These are phyloP conservation scores for Penicillium lividum DNA, from an alignment of 495 filamentous ascomycete genomes.

Conservation along the genomic window DNA sequence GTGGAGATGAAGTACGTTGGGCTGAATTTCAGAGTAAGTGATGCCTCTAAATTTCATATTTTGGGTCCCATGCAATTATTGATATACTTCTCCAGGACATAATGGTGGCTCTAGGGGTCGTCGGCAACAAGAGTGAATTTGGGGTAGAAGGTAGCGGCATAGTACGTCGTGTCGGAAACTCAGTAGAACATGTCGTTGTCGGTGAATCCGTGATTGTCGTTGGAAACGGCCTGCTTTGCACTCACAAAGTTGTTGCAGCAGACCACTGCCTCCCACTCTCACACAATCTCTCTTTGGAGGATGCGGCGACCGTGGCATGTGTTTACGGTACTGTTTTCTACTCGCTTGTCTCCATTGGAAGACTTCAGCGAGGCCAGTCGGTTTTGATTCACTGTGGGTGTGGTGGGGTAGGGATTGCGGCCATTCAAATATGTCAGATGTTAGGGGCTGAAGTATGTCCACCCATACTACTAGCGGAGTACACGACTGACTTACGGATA, in stretches of 20 bases:
- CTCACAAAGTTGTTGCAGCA: conserved; percentile 1
- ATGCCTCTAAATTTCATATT: too few species aligned
- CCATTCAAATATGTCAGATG: conserved; percentile 24
- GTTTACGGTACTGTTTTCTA: conserved; percentile 34
- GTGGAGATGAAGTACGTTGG: conserved; percentile 43
- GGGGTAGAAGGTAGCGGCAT: too few species aligned
- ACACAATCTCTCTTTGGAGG: conserved; percentile 26
- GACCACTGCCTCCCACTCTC: conserved; percentile 15
- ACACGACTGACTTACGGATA: conserved; percentile 14
- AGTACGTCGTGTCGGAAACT: too few species aligned
- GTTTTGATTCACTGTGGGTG: conserved; percentile 22
- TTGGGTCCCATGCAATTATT: too few species aligned
- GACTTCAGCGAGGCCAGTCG: conserved; percentile 16
- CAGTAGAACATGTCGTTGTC: too few species aligned
- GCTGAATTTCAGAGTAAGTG: conserved; percentile 43
- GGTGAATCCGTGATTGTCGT: too few species aligned
- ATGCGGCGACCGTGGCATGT: conserved; percentile 29
- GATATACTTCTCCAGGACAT: too few species aligned
- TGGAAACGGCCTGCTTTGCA: conserved; percentile 8
- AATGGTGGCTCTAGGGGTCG: conserved; percentile 35
- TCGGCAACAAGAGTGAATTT: too few species aligned
- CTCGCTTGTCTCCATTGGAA: conserved; percentile 20
- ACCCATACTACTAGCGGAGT: conserved; percentile 20
- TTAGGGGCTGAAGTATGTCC: conserved; percentile 20
- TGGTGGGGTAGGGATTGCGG: conserved; percentile 30